Percentiles rank a stretch among this genome's conserved stretches.
Evolutionary conservation across 305 asterid genomes (phyloP).

Genomic region (Solanum hybrid): DNA sequence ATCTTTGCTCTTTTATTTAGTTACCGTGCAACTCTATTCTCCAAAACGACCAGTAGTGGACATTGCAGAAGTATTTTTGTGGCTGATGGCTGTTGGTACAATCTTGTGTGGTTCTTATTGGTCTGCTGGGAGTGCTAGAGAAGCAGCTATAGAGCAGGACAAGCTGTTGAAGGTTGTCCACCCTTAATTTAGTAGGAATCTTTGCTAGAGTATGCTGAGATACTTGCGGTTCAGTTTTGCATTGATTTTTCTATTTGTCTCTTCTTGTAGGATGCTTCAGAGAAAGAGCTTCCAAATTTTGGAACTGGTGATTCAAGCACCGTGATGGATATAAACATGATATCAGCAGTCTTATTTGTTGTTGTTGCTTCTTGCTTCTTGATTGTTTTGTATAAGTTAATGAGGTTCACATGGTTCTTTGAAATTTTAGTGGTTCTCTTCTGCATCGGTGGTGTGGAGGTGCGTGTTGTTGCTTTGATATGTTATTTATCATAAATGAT

Average conservation of each 20-base stretch:
- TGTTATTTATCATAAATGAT: background rate
- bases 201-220: conserved; percentile 1
- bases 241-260: conserved; percentile 6
- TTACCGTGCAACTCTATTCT: conserved; percentile 87
- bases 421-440: conserved; percentile 78
- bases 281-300: conserved; percentile 35
- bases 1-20: conserved; percentile 20
- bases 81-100: conserved; percentile 94
- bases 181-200: background rate
- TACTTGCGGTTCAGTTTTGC: background rate
- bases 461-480: conserved; percentile 17
- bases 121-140: conserved; percentile 95
- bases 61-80: conserved; percentile 88
- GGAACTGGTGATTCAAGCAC: conserved; percentile 40
- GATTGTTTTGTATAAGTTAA: conserved; percentile 65
- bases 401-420: conserved; percentile 74
- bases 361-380: conserved; percentile 82
- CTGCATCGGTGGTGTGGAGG: conserved; percentile 95
- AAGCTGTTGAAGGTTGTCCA: conserved; percentile 59
- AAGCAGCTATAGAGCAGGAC: conserved; percentile 75
- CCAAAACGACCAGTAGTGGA: conserved; percentile 81
- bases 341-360: conserved; percentile 67
- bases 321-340: conserved; percentile 69
- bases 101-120: conserved; percentile 85
- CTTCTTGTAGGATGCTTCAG: conserved; percentile 54